Conservation (phyloP, 768 basidiomycete species). For the Lyophyllum shimeji region DNA sequence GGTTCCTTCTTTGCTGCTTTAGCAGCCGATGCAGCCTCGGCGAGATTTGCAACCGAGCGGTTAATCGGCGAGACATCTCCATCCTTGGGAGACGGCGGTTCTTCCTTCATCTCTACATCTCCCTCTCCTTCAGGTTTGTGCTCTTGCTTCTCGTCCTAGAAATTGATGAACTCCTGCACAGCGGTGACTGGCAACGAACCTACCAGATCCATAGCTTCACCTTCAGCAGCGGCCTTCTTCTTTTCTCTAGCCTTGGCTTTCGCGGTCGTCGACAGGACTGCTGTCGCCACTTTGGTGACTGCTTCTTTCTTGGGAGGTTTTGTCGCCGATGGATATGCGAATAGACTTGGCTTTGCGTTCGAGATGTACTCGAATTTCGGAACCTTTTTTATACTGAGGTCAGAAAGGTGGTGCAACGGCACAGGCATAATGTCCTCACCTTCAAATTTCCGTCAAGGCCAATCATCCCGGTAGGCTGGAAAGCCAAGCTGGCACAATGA, state of each 20-base stretch:
- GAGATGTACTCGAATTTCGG: slow-evolving; percentile 92
- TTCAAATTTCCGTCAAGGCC: slow-evolving; percentile 85
- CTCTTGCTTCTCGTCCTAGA: slow-evolving; percentile 56
- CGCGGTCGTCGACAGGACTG: slow-evolving; percentile 95
- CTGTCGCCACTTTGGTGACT: slow-evolving; percentile 88
- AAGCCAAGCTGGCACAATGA: slow-evolving; percentile 88
- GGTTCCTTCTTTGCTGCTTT: slow-evolving; percentile 74
- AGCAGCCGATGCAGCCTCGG: slow-evolving; percentile 38
- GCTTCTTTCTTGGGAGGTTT: slow-evolving; percentile 93
- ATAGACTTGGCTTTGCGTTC: slow-evolving; percentile 86
- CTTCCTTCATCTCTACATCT: slow-evolving; percentile 79
- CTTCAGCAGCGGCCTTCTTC: slow-evolving; percentile 83
- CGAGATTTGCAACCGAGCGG: slow-evolving; percentile 50
- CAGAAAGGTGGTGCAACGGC: not conserved
- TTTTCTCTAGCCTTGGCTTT: slow-evolving; percentile 96
- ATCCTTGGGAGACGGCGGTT: slow-evolving; percentile 40
- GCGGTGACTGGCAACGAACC: slow-evolving; percentile 24
- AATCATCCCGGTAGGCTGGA: slow-evolving; percentile 94
- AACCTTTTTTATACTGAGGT: slow-evolving; percentile 48
- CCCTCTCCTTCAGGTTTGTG: slow-evolving; percentile 51
- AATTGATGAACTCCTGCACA: slow-evolving; percentile 15
- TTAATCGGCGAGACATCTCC: slow-evolving; percentile 59
- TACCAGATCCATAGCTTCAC: slow-evolving; percentile 81
- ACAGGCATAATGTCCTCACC: slow-evolving; percentile 36
- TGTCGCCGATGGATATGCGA: slow-evolving; percentile 85